Evolutionary conservation across 2,329 filamentous ascomycete genomes (phyloP).

Genomic region (Fusarium stilboides): DNA sequence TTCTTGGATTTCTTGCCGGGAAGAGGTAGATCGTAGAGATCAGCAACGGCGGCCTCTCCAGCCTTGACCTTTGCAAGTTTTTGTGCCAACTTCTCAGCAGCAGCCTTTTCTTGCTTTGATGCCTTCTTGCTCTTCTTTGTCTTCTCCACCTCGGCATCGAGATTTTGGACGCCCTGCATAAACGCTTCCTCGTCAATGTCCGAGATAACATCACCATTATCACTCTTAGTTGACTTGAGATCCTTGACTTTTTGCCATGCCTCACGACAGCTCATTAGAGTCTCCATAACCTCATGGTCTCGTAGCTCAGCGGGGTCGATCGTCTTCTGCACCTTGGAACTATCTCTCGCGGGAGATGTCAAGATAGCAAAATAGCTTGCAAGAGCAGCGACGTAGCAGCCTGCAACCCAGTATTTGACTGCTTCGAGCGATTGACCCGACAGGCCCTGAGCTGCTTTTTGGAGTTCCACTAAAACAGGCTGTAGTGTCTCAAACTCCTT

Average conservation of each 20-base stretch:
- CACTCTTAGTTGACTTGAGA: constrained; percentile 66
- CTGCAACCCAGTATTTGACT: constrained; percentile 84
- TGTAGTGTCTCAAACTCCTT: constrained; percentile 85
- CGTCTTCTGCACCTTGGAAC: constrained; percentile 67
- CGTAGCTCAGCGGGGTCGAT: constrained; percentile 84
- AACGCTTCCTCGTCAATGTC: constrained; percentile 47
- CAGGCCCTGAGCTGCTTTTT: constrained; percentile 69
- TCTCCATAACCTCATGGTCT: constrained; percentile 93
- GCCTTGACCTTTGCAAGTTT: constrained; percentile 68
- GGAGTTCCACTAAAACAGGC: constrained; percentile 72
- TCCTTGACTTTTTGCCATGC: constrained; percentile 84
- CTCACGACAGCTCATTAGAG: constrained; percentile 82
- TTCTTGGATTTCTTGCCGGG: constrained; percentile 64
- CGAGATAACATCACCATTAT: constrained; percentile 52
- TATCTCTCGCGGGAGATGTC: constrained; percentile 81
- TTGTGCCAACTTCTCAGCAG: constrained; percentile 58
- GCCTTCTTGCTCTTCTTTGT: constrained; percentile 50
- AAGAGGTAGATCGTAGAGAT: constrained; percentile 75
- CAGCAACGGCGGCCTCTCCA: constrained; percentile 79
- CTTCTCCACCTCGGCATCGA: constrained; percentile 48
- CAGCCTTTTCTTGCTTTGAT: constrained; percentile 56
- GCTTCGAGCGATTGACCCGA: constrained; percentile 69
- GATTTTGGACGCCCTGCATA: constrained; percentile 42
- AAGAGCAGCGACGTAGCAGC: constrained; percentile 88
- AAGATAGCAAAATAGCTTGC: constrained; percentile 96